Percentiles rank a stretch among this genome's conserved stretches.
Conservation (phyloP, 106 monocot species). For the Dendrobium officinale region DNA sequence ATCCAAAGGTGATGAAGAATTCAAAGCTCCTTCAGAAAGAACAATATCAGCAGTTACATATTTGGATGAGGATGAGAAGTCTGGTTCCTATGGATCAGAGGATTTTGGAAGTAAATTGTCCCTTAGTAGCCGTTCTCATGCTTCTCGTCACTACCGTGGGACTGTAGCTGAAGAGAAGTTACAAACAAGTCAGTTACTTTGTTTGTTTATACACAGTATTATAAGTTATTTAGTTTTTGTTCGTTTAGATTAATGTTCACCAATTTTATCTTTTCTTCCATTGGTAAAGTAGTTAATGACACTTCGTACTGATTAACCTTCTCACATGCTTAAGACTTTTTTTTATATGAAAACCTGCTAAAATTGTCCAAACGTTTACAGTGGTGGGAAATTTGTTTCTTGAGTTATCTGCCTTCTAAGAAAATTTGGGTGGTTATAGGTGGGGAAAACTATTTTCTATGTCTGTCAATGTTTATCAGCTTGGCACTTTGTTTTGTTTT, state of each 20-base stretch:
- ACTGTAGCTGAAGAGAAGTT: slow-evolving; percentile 27
- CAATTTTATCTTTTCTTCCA: neutral
- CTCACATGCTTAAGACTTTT: neutral
- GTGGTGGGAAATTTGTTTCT: neutral
- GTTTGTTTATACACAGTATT: neutral
- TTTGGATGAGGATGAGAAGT: slow-evolving; percentile 53
- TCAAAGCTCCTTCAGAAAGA: slow-evolving; percentile 49
- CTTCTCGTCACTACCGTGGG: slow-evolving; percentile 62
- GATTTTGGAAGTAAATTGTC: slow-evolving; percentile 6
- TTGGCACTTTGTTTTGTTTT: neutral
- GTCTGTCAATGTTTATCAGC: neutral
- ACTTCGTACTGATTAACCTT: neutral
- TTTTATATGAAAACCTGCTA: neutral
- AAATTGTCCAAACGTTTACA: neutral
- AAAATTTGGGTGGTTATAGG: neutral
- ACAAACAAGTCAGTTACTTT: slow-evolving; percentile 22
- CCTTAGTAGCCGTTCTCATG: slow-evolving; percentile 11
- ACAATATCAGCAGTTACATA: slow-evolving; percentile 24
- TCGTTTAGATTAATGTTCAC: neutral
- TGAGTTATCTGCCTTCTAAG: neutral
- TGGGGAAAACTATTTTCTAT: neutral
- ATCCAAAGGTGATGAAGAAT: slow-evolving; percentile 22
- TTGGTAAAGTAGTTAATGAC: neutral
- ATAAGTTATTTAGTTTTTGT: neutral
- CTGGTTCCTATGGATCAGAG: slow-evolving; percentile 13